Percentiles rank a stretch among this genome's conserved stretches.
Conservation (phyloP, 2,329 filamentous ascomycete species). For the Orbilia oligospora region DNA sequence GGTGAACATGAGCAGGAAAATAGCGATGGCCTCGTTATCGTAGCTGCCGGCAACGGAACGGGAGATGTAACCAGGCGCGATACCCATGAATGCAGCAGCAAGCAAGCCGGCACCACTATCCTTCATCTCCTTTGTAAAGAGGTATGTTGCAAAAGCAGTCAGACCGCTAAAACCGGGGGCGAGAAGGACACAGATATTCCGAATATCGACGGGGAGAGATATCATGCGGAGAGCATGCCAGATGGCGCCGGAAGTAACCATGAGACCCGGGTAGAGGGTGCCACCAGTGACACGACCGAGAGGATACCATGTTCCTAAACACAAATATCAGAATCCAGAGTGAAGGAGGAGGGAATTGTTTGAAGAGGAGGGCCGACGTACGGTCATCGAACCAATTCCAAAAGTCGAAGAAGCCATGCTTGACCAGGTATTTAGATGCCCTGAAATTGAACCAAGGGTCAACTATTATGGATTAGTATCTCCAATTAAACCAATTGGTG, state of each 20-base stretch:
- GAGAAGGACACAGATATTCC: slow-evolving; percentile 97
- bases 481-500: background rate
- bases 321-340: slow-evolving; percentile 13
- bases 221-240: slow-evolving; percentile 93
- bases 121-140: slow-evolving; percentile 97
- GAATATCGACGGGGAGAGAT: slow-evolving; percentile 94
- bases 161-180: slow-evolving; percentile 94
- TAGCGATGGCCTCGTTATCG: slow-evolving; percentile 99
- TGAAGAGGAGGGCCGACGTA: slow-evolving; percentile 67
- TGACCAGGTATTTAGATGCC: slow-evolving; percentile 96
- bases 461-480: slow-evolving; percentile 72
- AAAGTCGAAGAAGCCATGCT: slow-evolving; percentile 98
- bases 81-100: slow-evolving; percentile 96
- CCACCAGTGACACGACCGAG: slow-evolving; percentile 97
- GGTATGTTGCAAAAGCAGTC: slow-evolving; percentile 92
- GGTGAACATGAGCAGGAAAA: slow-evolving; percentile 97
- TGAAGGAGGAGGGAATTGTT: background rate
- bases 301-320: slow-evolving; percentile 91
- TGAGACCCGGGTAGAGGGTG: slow-evolving; percentile 97
- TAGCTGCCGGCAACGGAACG: slow-evolving; percentile 98
- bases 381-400: slow-evolving; percentile 99
- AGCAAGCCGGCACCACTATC: slow-evolving; percentile 94
- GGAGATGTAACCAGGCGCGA: slow-evolving; percentile 96
- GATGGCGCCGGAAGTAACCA: slow-evolving; percentile 98
- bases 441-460: slow-evolving; percentile 99